Conservation (phyloP, 805 yeast genomes). For the Yamadazyma ubonensis region DNA sequence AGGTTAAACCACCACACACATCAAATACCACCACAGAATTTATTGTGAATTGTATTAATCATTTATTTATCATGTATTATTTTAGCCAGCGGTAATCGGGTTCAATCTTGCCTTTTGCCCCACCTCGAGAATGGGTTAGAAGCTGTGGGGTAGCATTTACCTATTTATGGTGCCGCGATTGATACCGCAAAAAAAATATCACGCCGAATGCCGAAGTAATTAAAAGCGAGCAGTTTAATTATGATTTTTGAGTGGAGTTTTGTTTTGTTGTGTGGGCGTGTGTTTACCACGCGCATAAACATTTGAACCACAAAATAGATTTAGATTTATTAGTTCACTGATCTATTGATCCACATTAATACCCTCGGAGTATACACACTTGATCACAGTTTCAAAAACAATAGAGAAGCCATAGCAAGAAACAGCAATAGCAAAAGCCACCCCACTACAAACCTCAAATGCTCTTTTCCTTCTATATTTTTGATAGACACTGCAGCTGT, state of each 20-base stretch:
- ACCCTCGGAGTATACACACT: neutral
- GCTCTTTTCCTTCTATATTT: slow-evolving; percentile 75
- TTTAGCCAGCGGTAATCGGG: neutral
- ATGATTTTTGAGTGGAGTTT: too few species aligned
- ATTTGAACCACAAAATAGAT: neutral
- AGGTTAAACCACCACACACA: neutral
- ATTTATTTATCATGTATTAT: neutral
- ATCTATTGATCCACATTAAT: neutral
- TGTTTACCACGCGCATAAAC: neutral
- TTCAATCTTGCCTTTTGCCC: neutral
- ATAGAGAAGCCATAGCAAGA: neutral
- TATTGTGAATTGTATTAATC: neutral
- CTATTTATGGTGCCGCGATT: slow-evolving; percentile 1
- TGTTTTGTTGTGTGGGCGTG: neutral
- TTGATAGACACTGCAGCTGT: slow-evolving; percentile 89
- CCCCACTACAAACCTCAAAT: neutral
- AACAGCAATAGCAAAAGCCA: neutral
- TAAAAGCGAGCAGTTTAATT: too few species aligned
- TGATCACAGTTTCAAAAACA: neutral
- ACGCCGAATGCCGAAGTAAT: too few species aligned
- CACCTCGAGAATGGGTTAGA: neutral
- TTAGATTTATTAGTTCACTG: neutral
- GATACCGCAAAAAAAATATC: neutral
- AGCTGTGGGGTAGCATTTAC: slow-evolving; percentile 1
- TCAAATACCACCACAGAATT: neutral